Evolutionary conservation across 2,329 filamentous ascomycete genomes (phyloP), one percentile per base, ranked within the genome.

Genomic region (Macrophomina phaseolina): DNA sequence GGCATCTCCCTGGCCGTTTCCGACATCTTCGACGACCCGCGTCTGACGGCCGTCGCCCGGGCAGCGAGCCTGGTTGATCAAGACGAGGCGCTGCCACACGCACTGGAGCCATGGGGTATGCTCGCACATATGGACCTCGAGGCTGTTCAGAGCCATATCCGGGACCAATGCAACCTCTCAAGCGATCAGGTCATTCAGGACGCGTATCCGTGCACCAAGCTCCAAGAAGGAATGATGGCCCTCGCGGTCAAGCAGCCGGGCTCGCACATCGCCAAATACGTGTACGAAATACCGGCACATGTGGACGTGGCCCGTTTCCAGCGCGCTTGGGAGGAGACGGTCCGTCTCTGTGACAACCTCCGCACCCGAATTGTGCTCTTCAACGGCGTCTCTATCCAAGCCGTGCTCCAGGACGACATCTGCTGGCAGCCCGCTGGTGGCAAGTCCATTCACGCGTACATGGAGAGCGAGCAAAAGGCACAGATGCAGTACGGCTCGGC

Each of bases 191-290:
- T 75, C 49, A 73, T 80, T 18, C 81, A 85, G 60, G 85, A 87
- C 66, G 73, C 85, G 0, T 87, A 86, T 63, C 85, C 85, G 1
- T 86, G 84, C 74, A 85, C 84, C 0, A 81, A 84, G 0, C 75
- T 86, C 1, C 85, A 88, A 68, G 84, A 86, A 71, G 84, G 82
- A 1, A 78, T 87, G 1, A 82, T 87, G 76, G 83, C 84, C 0
- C 73, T 87, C 4, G 84, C 85, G 2, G 79, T 80, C 65, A 85
- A 84, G 71, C 77, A 82, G 32, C 79, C 80, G 36, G 84, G 84
- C 52, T 81, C 83, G 0, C 88, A 87, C 49, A 80, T 87, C 2
- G 83, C 83, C 58, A 28, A 46, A 14, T 62, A 23, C 11, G 40
- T 62, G 16, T 32, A 32, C 30, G 30, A 52, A 12, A 52, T 52